Conservation (phyloP, 2,329 filamentous ascomycete genomes). For the Penicillium sp. region DNA sequence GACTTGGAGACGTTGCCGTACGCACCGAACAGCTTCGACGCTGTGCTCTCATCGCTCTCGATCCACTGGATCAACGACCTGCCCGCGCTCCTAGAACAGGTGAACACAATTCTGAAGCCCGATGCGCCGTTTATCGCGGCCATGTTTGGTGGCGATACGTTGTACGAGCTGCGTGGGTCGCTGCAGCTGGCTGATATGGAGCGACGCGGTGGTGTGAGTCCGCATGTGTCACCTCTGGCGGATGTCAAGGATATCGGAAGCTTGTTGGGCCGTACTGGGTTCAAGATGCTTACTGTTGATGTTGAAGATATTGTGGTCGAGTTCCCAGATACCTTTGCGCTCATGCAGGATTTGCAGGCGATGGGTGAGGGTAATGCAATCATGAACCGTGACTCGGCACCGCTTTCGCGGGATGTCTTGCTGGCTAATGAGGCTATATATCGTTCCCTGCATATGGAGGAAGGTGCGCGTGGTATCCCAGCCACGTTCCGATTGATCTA, state of each 20-base stretch:
- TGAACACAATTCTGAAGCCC: constrained; percentile 84
- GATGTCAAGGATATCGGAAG: constrained; percentile 91
- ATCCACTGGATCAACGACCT: constrained; percentile 98
- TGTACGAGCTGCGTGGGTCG: constrained; percentile 90
- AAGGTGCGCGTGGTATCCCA: constrained; percentile 65
- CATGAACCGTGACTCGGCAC: constrained; percentile 75
- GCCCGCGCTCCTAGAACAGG: constrained; percentile 76
- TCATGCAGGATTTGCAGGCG: constrained; percentile 91
- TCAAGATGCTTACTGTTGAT: constrained; percentile 94
- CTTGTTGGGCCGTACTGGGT: constrained; percentile 79
- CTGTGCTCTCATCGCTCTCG: constrained; percentile 83
- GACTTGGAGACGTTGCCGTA: constrained; percentile 70
- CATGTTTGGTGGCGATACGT: constrained; percentile 92
- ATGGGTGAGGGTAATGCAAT: constrained; percentile 97
- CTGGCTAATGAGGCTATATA: constrained; percentile 89
- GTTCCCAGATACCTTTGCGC: constrained; percentile 81
- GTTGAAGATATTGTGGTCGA: constrained; percentile 96
- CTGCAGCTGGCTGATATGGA: constrained; percentile 91
- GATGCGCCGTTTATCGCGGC: constrained; percentile 90
- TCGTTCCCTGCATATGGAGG: constrained; percentile 78
- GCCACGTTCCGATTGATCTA: constrained; percentile 95
- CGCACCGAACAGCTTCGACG: constrained; percentile 74
- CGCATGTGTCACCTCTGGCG: constrained; percentile 85
- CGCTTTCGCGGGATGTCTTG: constrained; percentile 77
- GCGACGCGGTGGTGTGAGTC: constrained; percentile 83